Evolutionary conservation across 352 stramenopile species (phyloP), one percentile per base, ranked within the genome.

Genomic region (Thraustochytrium sp.): DNA sequence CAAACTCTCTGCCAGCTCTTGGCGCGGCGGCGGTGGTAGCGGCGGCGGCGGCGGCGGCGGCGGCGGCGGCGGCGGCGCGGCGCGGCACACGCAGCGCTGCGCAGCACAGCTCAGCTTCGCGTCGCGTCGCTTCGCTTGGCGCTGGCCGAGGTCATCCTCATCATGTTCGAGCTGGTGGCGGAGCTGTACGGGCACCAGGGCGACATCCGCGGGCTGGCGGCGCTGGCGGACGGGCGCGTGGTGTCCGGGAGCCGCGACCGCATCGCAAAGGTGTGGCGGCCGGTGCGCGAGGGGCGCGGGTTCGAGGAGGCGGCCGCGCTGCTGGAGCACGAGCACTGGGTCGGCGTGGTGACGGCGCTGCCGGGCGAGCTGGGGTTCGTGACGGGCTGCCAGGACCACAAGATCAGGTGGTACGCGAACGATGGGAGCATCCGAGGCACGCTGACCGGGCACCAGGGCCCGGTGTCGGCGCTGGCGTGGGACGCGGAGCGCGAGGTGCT

Each of bases 381-480:
- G 44, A 80, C 68, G 26, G 68, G 44, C 8, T 37, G 68, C 51
- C 68, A 80, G 53, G 68, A 80, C 38, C 18, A 80, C 29, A 80
- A 80, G 68, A 61, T 80, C 8, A 18, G 68, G 23, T 80, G 68
- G 68, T 80, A 80, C 51, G 56, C 49, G 2, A 34, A 51, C 64
- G 37, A 64, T 9, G 85, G 85, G 11, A 82, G 82, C 59, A 80
- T 51, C 46, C 49, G 85, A 44, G 72, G 73, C 34, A 74, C 49
- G 53, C 77, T 89, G 8, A 51, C 82, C 29, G 86, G 86, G 38
- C 86, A 89, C 75, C 63, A 88, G 31, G 77, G 84, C 34, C 85
- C 85, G 13, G 85, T 89, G 2, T 88, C 88, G 36, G 88, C 84
- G 21, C 85, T 89, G 18, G 82, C 62, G 18, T 87, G 80, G 77